Evolutionary conservation across 2,329 filamentous ascomycete genomes (phyloP).

Genomic region (Aspergillus ochraceoroseus): DNA sequence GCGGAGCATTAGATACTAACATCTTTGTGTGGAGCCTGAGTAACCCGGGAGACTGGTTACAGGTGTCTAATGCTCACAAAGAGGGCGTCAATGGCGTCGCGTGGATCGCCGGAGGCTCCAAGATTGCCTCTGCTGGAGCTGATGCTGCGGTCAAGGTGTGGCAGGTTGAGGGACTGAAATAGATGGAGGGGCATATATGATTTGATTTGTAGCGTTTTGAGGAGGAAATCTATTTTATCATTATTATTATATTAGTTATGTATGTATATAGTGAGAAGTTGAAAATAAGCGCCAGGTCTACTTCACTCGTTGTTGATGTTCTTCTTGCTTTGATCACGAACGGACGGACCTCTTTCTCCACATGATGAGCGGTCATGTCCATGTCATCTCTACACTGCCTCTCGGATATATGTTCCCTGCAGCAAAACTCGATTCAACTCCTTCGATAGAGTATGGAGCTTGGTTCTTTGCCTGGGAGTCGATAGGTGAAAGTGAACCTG

Average conservation of each 20-base stretch:
- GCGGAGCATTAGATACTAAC: slow-evolving; percentile 83
- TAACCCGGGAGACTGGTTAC: slow-evolving; percentile 78
- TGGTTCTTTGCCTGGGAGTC: neutral
- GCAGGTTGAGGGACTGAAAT: slow-evolving; percentile 56
- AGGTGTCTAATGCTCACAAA: slow-evolving; percentile 85
- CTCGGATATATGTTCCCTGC: neutral
- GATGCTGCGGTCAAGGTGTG: slow-evolving; percentile 92
- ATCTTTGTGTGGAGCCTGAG: slow-evolving; percentile 85
- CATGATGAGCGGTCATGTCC: too few species aligned
- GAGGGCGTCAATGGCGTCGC: slow-evolving; percentile 85
- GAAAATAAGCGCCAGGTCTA: too few species aligned
- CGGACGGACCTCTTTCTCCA: too few species aligned
- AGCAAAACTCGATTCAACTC: neutral
- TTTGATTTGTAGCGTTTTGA: neutral
- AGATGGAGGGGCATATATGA: slow-evolving; percentile 7
- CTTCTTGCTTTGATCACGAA: too few species aligned
- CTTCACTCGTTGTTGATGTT: too few species aligned
- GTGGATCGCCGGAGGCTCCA: slow-evolving; percentile 65
- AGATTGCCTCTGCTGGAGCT: slow-evolving; percentile 72
- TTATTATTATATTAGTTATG: too few species aligned
- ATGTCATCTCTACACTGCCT: neutral
- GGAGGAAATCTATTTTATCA: too few species aligned
- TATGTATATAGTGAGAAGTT: too few species aligned
- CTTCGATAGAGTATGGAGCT: neutral
- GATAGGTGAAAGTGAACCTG: slow-evolving; percentile 18